Percentiles rank a stretch among this genome's conserved stretches.
Evolutionary conservation across 306 rosid species (phyloP).

Genomic region (Clitoria ternatea): DNA sequence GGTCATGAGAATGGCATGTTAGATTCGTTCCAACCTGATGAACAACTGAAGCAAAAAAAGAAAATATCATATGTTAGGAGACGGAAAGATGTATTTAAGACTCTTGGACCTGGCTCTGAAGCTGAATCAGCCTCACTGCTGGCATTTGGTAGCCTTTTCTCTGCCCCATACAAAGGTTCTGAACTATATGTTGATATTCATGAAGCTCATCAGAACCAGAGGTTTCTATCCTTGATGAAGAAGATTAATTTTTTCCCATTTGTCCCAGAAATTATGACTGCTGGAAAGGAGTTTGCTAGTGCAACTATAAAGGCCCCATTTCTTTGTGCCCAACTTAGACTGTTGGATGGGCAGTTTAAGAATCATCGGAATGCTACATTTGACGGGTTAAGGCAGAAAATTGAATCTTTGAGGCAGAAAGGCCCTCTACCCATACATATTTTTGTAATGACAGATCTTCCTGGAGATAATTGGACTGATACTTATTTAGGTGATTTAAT

Average conservation of each 20-base stretch:
- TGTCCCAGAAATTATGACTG: slow-evolving; percentile 56
- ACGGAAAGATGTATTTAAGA: slow-evolving; percentile 53
- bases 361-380: slow-evolving; percentile 80
- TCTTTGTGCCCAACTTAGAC: slow-evolving; percentile 82
- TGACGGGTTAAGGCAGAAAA: slow-evolving; percentile 43
- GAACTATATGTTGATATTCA: slow-evolving; percentile 60
- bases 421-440: slow-evolving; percentile 51
- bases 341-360: slow-evolving; percentile 92
- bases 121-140: slow-evolving; percentile 62
- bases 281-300: slow-evolving; percentile 52
- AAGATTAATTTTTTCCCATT: slow-evolving; percentile 60
- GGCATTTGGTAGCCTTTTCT: slow-evolving; percentile 93
- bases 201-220: slow-evolving; percentile 50
- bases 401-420: slow-evolving; percentile 46
- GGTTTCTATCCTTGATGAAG: slow-evolving; percentile 50
- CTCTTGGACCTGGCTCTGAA: slow-evolving; percentile 71
- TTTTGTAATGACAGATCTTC: slow-evolving; percentile 92
- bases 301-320: slow-evolving; percentile 57
- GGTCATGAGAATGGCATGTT: slow-evolving; percentile 52
- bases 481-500: slow-evolving; percentile 70
- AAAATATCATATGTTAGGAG: slow-evolving; percentile 58
- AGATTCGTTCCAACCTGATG: slow-evolving; percentile 81
- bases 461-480: slow-evolving; percentile 63
- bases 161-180: slow-evolving; percentile 69
- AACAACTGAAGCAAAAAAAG: slow-evolving; percentile 72